Base-by-base conservation (phyloP, 176 grass and related monocot genomes). In the Carex cristatella region DNA sequence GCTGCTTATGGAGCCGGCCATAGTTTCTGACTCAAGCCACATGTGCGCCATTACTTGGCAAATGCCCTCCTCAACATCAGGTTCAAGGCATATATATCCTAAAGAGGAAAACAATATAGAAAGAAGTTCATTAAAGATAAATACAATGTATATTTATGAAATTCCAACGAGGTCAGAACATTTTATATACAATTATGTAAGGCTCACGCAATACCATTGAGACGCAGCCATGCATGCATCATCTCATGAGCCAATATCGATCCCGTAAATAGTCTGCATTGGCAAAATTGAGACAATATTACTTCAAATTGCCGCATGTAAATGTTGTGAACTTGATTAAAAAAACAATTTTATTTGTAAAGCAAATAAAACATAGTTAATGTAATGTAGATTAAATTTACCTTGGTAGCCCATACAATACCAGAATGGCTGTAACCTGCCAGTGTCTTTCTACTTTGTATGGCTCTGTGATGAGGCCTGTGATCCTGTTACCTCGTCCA, bases 141-240 rank as follows among this genome's bases (percentile, higher is more conserved):
- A 77, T 57, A 23, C 4, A 56, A 32, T 77, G 73, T 56, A 76
- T 16, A 4, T 56, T 51, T 32, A 7, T 56, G 18, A 49, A 56
- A 56, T 32, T 77, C 15, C 31, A 56, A 33, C 3, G 27, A 49
- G 23, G 56, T 77, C 27, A 15, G 49, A 5, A 28, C 12, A 56
- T 4, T 80, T 48, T 67, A 28, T 70, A 86, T 84, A 51, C 16
- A 70, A 69, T 61, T 31, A 49, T 28, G 8, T 13, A 73, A 76
- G 30, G 16, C 32, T 49, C 42, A 37, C 4, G 10, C 46, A 44
- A 72, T 83, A 94, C 95, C 95, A 90, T 92, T 91, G 82, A 95
- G 91, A 55, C 86, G 93, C 31, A 94, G 86, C 95, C 95, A 94
- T 1, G 95, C 95, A 78, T 98, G 95, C 95, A 98, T 94, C 95